Evolutionary conservation across 495 filamentous ascomycete genomes (phyloP), one percentile per base, ranked within the genome.

Genomic region (Aspergillus egyptiacus): DNA sequence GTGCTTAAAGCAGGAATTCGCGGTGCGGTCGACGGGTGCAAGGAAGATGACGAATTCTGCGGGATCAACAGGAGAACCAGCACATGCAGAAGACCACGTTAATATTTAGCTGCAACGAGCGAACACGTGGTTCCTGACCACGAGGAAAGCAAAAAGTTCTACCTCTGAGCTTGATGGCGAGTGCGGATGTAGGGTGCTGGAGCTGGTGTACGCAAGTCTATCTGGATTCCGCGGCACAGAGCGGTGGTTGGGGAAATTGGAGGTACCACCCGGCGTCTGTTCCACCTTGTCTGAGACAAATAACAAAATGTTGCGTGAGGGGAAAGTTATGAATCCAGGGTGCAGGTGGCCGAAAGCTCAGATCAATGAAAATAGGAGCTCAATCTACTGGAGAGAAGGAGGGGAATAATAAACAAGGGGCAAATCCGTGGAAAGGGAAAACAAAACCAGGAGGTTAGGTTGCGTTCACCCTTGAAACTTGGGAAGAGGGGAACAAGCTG

Each of bases 1-100:
- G 45, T 39, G 47, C 41, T 58, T 54, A 31, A 57, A 47, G 46
- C 19, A 42, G 57, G 55, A 38, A n/a, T n/a, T n/a, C n/a, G n/a
- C n/a, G n/a, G 57, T 49, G 18, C 55, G 46, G 39, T 41, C 17
- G 23, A 34, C 19, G 31, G 40, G 28, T 46, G 51, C 41, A 45
- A 31, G 34, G 50, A 68, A 60, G 25, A 60, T 56, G 35, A 27
- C 34, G 44, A 51, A 51, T 32, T 46, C 37, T 33, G 38, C 28
- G 20, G 24, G 38, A 35, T 50, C 30, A 40, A 40, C 46, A 25
- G 38, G 18, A 39, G 33, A 23, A 50, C 28, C 17, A 23, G 11
- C 19, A 13, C 40, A 43, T 19, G 3, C 25, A 43, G 40, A 31
- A 4, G 27, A 27, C 40, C 11, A 31, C 19, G 15, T n/a, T n/a